Evolutionary conservation across 371 early-diverging fungal species (phyloP), one percentile per base, ranked within the genome.

Genomic region (Haplosporangium sp.): DNA sequence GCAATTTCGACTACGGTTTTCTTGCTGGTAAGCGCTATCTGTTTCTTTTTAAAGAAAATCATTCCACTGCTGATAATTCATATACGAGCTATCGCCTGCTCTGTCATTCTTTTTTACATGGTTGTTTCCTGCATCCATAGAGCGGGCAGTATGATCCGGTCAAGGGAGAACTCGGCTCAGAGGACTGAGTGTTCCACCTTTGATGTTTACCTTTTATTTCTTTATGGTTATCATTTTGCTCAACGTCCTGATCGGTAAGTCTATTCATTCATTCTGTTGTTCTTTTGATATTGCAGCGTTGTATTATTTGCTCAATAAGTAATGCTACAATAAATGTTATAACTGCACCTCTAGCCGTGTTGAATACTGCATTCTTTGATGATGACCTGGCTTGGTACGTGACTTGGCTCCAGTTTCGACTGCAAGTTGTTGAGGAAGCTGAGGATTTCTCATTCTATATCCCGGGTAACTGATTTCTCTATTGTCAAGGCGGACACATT

Each of bases 181-280:
- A 50, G 6, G 40, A 67, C 18, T 46, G 37, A n/a, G 43, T 45
- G 12, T 67, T 67, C 56, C 61, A 59, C 1, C 18, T 55, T 0
- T 67, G 41, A 67, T 67, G 68, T 48, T 67, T 9, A 0, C 21
- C 56, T 60, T 61, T 56, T 61, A 61, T 40, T 60, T 59, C 61
- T 60, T 67, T 55, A 60, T 55, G 0, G 68, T 59, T 16, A 52
- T 67, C 16, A 54, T 67, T 13, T 60, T 60, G 61, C 61, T 67
- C 29, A 67, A 67, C n/a, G 61, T 67, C 16, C 61, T 67, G 47
- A 67, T 67, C 48, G 61, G 59, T 66, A 66, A 59, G 42, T 47
- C 14, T 36, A 47, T 16, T 21, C 37, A 8, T 8, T 2, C 29
- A 29, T 29, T 29, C 29, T 29, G 29, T 29, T 29, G 29, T 4